Percentiles rank a stretch among this genome's conserved stretches.
Evolutionary conservation across 2,329 filamentous ascomycete genomes (phyloP).

Genomic region (Claviceps sp.): DNA sequence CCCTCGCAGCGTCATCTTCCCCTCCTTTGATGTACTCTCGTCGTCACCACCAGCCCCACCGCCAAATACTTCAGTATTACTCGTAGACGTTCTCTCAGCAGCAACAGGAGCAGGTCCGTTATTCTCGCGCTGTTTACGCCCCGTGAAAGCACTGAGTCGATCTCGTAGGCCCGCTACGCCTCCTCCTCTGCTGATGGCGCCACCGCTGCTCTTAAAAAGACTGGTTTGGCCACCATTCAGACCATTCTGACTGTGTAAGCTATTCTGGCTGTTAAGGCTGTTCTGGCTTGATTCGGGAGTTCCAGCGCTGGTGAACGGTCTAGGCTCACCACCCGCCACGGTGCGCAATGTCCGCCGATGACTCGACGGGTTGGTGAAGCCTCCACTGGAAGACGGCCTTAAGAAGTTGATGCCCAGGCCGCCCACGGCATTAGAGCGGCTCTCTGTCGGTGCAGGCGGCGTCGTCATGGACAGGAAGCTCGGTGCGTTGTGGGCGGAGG

Average conservation of each 20-base stretch:
- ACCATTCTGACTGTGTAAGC: too few relatives aligned
- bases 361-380: slow-evolving; percentile 10
- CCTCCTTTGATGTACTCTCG: too few relatives aligned
- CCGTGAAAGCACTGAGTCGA: slow-evolving; percentile 22
- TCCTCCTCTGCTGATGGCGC: neutral
- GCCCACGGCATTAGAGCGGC: slow-evolving; percentile 9
- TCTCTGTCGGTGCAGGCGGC: slow-evolving; percentile 29
- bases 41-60: too few relatives aligned
- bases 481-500: slow-evolving; percentile 18
- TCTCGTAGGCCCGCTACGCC: slow-evolving; percentile 17
- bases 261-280: too few relatives aligned
- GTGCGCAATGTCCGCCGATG: slow-evolving; percentile 9
- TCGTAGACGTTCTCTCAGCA: too few relatives aligned
- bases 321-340: slow-evolving; percentile 9
- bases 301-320: slow-evolving; percentile 21
- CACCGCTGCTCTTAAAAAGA: slow-evolving; percentile 12
- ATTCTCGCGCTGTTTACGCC: slow-evolving; percentile 13
- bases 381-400: slow-evolving; percentile 20
- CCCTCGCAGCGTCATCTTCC: too few relatives aligned
- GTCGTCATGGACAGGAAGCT: slow-evolving; percentile 32
- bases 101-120: slow-evolving; percentile 4
- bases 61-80: too few relatives aligned
- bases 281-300: slow-evolving; percentile 8
- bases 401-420: slow-evolving; percentile 18
- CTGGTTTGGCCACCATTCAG: too few relatives aligned